Conservation (phyloP, 805 yeast genomes). For the Saccharomycopsis amapae region DNA sequence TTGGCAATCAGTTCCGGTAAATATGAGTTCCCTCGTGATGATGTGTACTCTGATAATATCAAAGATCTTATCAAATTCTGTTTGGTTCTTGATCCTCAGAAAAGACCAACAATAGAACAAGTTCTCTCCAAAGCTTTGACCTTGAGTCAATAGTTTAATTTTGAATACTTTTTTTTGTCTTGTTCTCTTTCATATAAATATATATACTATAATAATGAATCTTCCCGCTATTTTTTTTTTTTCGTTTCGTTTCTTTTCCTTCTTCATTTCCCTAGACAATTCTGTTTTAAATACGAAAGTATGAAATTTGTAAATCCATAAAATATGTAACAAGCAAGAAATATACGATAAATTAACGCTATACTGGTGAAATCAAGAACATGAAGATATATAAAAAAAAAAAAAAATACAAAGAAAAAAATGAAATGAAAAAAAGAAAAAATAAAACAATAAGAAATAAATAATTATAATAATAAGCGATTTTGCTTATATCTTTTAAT, state of each 20-base stretch:
- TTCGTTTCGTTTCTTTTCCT: no score
- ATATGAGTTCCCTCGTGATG: conserved; percentile 34
- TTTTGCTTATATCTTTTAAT: no score
- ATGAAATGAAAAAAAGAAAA: background rate
- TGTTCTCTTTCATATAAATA: no score
- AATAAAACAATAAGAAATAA: background rate
- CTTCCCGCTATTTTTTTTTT: no score
- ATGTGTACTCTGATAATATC: conserved; percentile 45
- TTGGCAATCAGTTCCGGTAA: conserved; percentile 68
- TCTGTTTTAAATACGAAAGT: no score
- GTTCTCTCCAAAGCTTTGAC: conserved; percentile 44
- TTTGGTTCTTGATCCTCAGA: conserved; percentile 49
- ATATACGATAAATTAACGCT: no score
- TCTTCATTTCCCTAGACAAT: no score
- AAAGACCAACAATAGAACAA: conserved; percentile 59
- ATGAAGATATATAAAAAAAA: background rate
- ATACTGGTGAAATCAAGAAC: background rate
- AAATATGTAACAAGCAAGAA: no score
- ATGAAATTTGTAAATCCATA: no score
- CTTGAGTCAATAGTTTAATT: conserved; percentile 1
- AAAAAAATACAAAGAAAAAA: no score
- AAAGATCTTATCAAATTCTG: conserved; percentile 53
- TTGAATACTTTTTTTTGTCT: no score
- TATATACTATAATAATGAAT: no score
- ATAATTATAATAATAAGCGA: background rate